Conservation (phyloP, 306 rosid species). For the Canavalia gladiata region DNA sequence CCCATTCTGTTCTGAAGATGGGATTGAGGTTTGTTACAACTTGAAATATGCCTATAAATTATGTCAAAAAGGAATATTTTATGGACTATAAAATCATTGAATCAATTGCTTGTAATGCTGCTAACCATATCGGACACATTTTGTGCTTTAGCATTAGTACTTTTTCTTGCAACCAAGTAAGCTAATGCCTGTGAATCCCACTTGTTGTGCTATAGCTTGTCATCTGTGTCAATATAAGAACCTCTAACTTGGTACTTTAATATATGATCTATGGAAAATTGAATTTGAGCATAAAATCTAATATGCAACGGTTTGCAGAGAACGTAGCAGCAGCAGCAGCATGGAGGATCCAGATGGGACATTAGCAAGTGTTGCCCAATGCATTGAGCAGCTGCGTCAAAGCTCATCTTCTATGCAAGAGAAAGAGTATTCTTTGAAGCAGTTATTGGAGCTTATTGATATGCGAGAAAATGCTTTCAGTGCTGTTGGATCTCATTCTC, state of each 20-base stretch:
- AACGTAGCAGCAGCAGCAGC: constrained; percentile 78
- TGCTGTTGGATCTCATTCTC: constrained; percentile 99
- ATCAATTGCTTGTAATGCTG: constrained; percentile 49
- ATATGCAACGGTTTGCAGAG: constrained; percentile 65
- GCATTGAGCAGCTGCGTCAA: constrained; percentile 96
- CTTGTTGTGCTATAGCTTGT: constrained; percentile 4
- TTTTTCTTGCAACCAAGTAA: constrained; percentile 36
- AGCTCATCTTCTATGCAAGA: constrained; percentile 81
- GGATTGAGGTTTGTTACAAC: constrained; percentile 75
- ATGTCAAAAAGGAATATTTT: constrained; percentile 21
- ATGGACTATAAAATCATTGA: constrained; percentile 20
- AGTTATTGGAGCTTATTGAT: constrained; percentile 85
- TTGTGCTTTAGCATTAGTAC: constrained; percentile 32
- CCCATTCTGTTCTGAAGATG: constrained; percentile 81
- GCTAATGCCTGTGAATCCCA: neutral
- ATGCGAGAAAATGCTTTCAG: constrained; percentile 95
- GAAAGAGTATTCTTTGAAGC: constrained; percentile 87
- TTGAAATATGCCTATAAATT: constrained; percentile 35
- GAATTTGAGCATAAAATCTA: constrained; percentile 38
- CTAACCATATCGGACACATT: constrained; percentile 23
- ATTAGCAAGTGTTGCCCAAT: constrained; percentile 97
- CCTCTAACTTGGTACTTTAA: constrained; percentile 41
- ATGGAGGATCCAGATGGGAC: constrained; percentile 99
- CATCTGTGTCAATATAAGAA: constrained; percentile 36
- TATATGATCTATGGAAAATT: constrained; percentile 32